Evolutionary conservation across 2,329 filamentous ascomycete genomes (phyloP), one percentile per base, ranked within the genome.

Genomic region (Alternaria postmessia): DNA sequence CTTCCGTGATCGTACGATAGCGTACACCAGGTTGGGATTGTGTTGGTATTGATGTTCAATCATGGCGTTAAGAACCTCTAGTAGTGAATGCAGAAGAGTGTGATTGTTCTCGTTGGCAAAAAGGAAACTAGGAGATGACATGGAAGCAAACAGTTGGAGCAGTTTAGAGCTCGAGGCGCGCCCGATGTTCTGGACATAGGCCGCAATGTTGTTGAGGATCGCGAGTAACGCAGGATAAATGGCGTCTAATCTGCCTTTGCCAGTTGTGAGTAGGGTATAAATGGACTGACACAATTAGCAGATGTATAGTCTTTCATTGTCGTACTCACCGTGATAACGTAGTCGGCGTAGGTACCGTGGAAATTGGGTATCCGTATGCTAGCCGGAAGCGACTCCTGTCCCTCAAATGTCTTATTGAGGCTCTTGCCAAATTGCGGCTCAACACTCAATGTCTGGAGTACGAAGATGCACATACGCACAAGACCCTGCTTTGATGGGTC

Each of bases 401-500:
- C 91, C 64, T 93, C 90, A 69, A 99, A 98, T 16, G 84, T 85
- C 79, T 93, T 94, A 80, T 97, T 98, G 51, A 99, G 84, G 70
- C 93, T 94, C 73, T 90, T 87, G 30, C 93, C 94, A 78, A 98
- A 98, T 64, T 91, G 93, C 57, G 90, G 87, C 79, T 98, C 95
- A 3, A 96, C 93, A 72, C 94, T 98, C 73, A 99, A 82, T 0
- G 95, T 98, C 79, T 99, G 95, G 41, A 99, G 81, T 43, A 98
- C 86, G 77, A 99, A 98, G n/a, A 96, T 90, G 78, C 95, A 97
- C 93, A 98, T 97, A 56, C 95, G 88, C 26, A 98, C 92, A 1
- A 97, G 85, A 1, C 95, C 95, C 78, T 97, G 94, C 76, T 94
- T 96, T 1, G 93, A 89, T 20, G 91, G 83, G 73, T 98, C 94